Base-by-base conservation (phyloP, 2,329 filamentous ascomycete species). In the Phoma sp. region DNA sequence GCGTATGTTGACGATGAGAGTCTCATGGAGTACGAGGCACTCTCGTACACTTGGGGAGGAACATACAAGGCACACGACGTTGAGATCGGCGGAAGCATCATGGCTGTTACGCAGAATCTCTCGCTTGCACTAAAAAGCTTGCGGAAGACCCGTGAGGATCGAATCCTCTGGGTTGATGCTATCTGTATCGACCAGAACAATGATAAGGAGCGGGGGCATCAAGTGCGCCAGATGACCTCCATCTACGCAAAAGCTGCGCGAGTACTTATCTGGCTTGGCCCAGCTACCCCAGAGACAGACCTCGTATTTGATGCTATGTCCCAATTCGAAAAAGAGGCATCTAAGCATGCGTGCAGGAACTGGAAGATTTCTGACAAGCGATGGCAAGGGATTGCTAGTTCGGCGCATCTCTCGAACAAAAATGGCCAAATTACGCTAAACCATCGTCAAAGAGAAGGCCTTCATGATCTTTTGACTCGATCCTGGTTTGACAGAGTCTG, bases 181-280 rank as follows among this genome's bases (percentile, higher is more conserved):
- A 56, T 68, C 5, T 68, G 67, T 14, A 67, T 72, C 30, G 47
- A 71, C 41, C 70, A 72, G 55, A 32, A 24, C 1, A 57, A 70
- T 33, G 13, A 42, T 0, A 44, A 43, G 42, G 66, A 71, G 53
- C 52, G 58, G 30, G 62, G 61, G 13, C 62, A 68, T 13, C 66
- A 69, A 41, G 66, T 68, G 6, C 37, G 49, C 29, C 62, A 69
- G 13, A 72, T 72, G 61, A 51, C 52, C 6, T 39, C 40, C 13
- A 67, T 72, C 22, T 72, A 70, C 44, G 35, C 27, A 10, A 24
- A 56, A 23, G 69, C 71, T 3, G 22, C 58, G 10, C 37, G 48
- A 25, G 68, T 72, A 2, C 42, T 70, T 22, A 39, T 70, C 18
- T 72, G 68, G 69, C 44, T 73, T 23, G 70, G 70, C 5, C 13